Conservation (phyloP, 2,329 filamentous ascomycete genomes). For the Hymenoscyphus linearis region DNA sequence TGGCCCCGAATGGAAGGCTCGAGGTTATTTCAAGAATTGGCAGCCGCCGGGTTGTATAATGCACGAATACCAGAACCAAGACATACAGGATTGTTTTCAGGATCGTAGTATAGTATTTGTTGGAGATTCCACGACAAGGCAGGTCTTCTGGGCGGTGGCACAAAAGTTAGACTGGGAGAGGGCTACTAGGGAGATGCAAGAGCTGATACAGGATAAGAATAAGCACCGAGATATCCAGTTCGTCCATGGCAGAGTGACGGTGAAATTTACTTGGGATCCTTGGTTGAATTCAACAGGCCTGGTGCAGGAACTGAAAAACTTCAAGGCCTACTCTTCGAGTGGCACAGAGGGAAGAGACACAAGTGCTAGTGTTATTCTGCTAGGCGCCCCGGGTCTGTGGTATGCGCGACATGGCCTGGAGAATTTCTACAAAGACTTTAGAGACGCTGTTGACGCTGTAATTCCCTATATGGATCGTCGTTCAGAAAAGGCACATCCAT, state of each 20-base stretch:
- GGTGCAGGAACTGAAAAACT: conserved; percentile 37
- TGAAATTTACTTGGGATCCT: conserved; percentile 60
- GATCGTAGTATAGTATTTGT: conserved; percentile 51
- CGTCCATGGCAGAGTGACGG: conserved; percentile 38
- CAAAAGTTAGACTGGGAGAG: conserved; percentile 41
- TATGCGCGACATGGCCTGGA: conserved; percentile 46
- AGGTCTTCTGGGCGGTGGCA: conserved; percentile 54
- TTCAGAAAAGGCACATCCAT: conserved; percentile 22
- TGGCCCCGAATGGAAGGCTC: conserved; percentile 27
- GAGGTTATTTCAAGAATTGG: conserved; percentile 43
- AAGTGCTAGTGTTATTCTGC: conserved; percentile 43
- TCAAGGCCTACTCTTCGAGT: conserved; percentile 25
- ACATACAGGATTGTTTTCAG: conserved; percentile 48
- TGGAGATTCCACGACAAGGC: conserved; percentile 55
- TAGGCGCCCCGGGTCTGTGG: conserved; percentile 51
- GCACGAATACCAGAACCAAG: conserved; percentile 47
- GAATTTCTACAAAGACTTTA: conserved; percentile 41
- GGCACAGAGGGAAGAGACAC: conserved; percentile 20
- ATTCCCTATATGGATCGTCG: conserved; percentile 34
- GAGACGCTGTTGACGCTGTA: conserved; percentile 41
- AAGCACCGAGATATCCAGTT: conserved; percentile 42
- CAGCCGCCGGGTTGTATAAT: conserved; percentile 56
- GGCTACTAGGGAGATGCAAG: conserved; percentile 34
- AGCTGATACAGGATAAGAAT: conserved; percentile 33
- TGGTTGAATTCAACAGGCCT: conserved; percentile 49